Conservation (phyloP, 352 stramenopile genomes). For the Phytophthora meadii region DNA sequence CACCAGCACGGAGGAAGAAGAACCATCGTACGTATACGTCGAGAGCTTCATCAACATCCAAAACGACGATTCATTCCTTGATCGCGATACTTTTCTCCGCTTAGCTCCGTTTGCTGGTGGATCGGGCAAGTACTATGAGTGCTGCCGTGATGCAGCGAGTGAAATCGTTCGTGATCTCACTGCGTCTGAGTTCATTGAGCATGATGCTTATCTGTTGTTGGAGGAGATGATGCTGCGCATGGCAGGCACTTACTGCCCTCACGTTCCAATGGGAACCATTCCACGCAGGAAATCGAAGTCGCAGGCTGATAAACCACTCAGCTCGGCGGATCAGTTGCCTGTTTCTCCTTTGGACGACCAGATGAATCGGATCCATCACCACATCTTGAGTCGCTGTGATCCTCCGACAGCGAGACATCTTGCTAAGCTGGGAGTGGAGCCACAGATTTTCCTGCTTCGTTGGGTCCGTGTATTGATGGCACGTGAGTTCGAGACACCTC, state of each 20-base stretch:
- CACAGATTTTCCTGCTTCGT: slow-evolving; percentile 75
- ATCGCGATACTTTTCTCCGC: slow-evolving; percentile 50
- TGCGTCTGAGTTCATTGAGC: slow-evolving; percentile 53
- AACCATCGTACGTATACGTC: slow-evolving; percentile 76
- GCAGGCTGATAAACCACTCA: slow-evolving; percentile 25
- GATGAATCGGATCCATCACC: slow-evolving; percentile 77
- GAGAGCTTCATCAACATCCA: slow-evolving; percentile 70
- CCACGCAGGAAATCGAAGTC: slow-evolving; percentile 20
- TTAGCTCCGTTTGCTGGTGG: slow-evolving; percentile 54
- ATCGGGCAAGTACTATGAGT: slow-evolving; percentile 62
- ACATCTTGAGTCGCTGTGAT: slow-evolving; percentile 69
- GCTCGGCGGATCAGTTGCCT: slow-evolving; percentile 42
- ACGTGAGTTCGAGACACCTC: slow-evolving; percentile 73
- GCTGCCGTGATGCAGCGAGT: slow-evolving; percentile 60
- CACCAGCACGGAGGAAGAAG: slow-evolving; percentile 47
- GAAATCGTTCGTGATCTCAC: slow-evolving; percentile 66
- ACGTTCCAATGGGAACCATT: slow-evolving; percentile 15
- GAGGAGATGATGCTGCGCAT: slow-evolving; percentile 82
- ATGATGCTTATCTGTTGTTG: slow-evolving; percentile 71
- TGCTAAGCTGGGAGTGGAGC: slow-evolving; percentile 55
- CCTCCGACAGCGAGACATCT: slow-evolving; percentile 66
- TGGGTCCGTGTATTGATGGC: slow-evolving; percentile 85
- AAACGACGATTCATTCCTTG: slow-evolving; percentile 51
- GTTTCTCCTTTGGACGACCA: slow-evolving; percentile 68
- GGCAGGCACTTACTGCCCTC: slow-evolving; percentile 69